phyloP scores from a whole-genome alignment of 2,329 filamentous ascomycete species.

The Aciculosporium take region DNA sequence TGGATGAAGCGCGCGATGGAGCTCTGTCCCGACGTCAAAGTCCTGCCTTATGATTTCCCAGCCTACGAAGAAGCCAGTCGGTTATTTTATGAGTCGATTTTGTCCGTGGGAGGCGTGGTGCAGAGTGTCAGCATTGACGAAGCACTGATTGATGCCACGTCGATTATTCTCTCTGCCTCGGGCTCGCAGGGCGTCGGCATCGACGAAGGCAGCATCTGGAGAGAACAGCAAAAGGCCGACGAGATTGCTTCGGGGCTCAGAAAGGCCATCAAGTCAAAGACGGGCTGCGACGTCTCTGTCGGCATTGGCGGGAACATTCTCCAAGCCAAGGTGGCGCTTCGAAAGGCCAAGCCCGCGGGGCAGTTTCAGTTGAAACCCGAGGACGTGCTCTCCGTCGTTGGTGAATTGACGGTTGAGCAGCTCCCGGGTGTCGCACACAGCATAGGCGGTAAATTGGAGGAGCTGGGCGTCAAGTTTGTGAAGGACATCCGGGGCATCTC shows the following conservation, averaged over 20 bases:
- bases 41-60: slow-evolving; percentile 90
- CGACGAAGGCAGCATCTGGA: slow-evolving; percentile 54
- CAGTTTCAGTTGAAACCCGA: slow-evolving; percentile 81
- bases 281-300: slow-evolving; percentile 78
- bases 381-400: slow-evolving; percentile 62
- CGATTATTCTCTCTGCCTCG: slow-evolving; percentile 48
- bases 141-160: slow-evolving; percentile 72
- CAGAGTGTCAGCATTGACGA: slow-evolving; percentile 98
- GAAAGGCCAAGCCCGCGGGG: slow-evolving; percentile 87
- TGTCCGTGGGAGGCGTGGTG: slow-evolving; percentile 66
- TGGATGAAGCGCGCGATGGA: slow-evolving; percentile 92
- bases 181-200: slow-evolving; percentile 50
- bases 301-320: slow-evolving; percentile 87
- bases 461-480: slow-evolving; percentile 68
- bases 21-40: slow-evolving; percentile 70
- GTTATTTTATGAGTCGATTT: slow-evolving; percentile 72
- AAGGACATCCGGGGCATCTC: slow-evolving; percentile 67
- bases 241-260: slow-evolving; percentile 52
- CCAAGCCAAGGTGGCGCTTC: slow-evolving; percentile 76
- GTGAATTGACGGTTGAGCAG: slow-evolving; percentile 61
- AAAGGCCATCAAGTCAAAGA: slow-evolving; percentile 54
- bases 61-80: slow-evolving; percentile 86
- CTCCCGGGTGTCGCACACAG: slow-evolving; percentile 89
- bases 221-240: slow-evolving; percentile 68
- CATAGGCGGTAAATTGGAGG: slow-evolving; percentile 75